Conservation (phyloP, 805 yeast genomes). For the Naumovozyma castellii region DNA sequence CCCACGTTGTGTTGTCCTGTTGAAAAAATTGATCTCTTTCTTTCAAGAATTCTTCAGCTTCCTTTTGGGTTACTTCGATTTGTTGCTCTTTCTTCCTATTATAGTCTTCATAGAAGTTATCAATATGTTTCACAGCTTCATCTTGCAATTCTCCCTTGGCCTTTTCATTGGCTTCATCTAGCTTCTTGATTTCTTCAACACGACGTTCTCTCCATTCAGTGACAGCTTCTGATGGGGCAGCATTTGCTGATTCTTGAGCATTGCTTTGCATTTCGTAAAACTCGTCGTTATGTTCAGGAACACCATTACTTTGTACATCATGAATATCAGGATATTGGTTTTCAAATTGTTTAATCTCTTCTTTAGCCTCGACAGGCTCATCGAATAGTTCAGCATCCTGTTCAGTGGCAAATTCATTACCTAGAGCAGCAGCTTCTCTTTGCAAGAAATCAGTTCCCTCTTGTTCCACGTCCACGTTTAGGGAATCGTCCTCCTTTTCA, state of each 20-base stretch:
- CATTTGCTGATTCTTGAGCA: slow-evolving; percentile 13
- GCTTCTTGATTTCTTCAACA: slow-evolving; percentile 64
- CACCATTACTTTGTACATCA: slow-evolving; percentile 16
- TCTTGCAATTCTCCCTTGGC: slow-evolving; percentile 58
- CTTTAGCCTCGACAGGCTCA: slow-evolving; percentile 35
- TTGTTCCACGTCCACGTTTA: slow-evolving; percentile 15
- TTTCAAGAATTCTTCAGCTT: slow-evolving; percentile 60
- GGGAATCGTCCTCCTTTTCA: slow-evolving; percentile 27
- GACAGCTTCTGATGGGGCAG: slow-evolving; percentile 36
- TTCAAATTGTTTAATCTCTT: slow-evolving; percentile 36
- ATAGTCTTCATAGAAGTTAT: slow-evolving; percentile 87
- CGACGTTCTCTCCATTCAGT: slow-evolving; percentile 77
- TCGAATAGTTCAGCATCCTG: slow-evolving; percentile 43
- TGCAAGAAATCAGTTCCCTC: slow-evolving; percentile 50
- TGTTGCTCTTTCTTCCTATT: slow-evolving; percentile 71
- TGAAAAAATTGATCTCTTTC: slow-evolving; percentile 70
- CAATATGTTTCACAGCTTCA: slow-evolving; percentile 74
- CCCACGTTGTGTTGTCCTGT: slow-evolving; percentile 71
- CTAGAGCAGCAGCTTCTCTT: slow-evolving; percentile 59
- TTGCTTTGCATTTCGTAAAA: slow-evolving; percentile 24
- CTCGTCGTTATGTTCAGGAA: slow-evolving; percentile 36
- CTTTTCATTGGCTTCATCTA: slow-evolving; percentile 62
- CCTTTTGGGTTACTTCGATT: slow-evolving; percentile 51
- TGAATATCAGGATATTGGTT: slow-evolving; percentile 48
- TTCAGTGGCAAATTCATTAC: slow-evolving; percentile 63